Evolutionary conservation across 306 rosid genomes (phyloP), one percentile per base, ranked within the genome.

Genomic region (Acacia acuminata): DNA sequence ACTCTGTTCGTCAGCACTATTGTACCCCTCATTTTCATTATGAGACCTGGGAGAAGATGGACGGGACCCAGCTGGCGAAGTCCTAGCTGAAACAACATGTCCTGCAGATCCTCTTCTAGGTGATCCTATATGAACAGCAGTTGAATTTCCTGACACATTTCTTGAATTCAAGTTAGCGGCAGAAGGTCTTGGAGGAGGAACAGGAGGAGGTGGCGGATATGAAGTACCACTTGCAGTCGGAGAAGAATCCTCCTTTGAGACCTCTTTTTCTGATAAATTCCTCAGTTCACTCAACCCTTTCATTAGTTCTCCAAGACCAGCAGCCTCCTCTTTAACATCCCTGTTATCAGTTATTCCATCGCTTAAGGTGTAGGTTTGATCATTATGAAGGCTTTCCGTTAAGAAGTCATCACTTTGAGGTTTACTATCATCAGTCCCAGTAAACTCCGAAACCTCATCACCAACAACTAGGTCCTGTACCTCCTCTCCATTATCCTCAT

Each of bases 31-130:
- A 36, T 77, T 87, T 88, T 96, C 99, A 87, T 81, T 94, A 79
- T 89, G 98, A 47, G 97, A 88, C 87, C 97, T 82, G 67, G 99
- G 99, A 71, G 99, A 96, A 61, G 98, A 92, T 77, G 98, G 97
- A 17, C 89, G 90, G 32, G 99, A 96, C n/a, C 86, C 92, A 55
- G 89, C 88, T 53, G 98, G 94, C 2, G 98, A 91, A 44, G 94
- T 88, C 88, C 97, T 88, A 58, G 88, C 86, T 3, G 91, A 84
- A 82, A 89, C 95, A 84, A 82, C 88, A 81, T 94, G 94, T 96
- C 98, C 84, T 12, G 83, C 84, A 82, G 81, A 74, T 44, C 84
- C 82, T 77, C 94, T 91, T 87, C 98, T 88, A 2, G 97, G 81
- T 19, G 99, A 86, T 63, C 97, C 98, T 30, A 83, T 84, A 27